Evolutionary conservation across 1,284 basidiomycete genomes (phyloP).

Genomic region (Ustilago cynodontis): DNA sequence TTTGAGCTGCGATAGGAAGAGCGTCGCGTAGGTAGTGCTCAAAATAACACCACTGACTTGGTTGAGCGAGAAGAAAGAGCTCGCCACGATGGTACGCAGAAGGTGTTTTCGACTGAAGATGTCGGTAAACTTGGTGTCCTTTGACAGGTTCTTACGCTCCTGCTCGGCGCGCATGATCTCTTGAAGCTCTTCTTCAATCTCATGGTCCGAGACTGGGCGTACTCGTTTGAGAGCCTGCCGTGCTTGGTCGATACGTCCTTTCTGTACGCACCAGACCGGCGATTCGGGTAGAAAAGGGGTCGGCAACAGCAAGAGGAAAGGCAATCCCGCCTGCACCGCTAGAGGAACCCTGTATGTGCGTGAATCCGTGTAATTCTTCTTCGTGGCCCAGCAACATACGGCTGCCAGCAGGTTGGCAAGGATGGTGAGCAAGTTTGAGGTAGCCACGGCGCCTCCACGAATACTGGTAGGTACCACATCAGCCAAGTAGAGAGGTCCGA

Average conservation of each 20-base stretch:
- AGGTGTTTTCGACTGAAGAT: slow-evolving; percentile 55
- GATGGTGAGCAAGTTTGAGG: slow-evolving; percentile 58
- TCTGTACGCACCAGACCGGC: slow-evolving; percentile 55
- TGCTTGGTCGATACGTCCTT: slow-evolving; percentile 55
- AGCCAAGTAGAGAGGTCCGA: slow-evolving; percentile 57
- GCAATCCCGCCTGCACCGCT: slow-evolving; percentile 50
- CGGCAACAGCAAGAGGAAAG: slow-evolving; percentile 43
- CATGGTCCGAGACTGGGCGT: slow-evolving; percentile 41
- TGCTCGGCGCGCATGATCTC: slow-evolving; percentile 52
- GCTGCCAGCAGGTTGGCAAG: slow-evolving; percentile 52
- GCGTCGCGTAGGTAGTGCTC: slow-evolving; percentile 57
- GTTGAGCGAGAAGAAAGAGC: slow-evolving; percentile 61
- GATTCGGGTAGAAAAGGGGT: slow-evolving; percentile 54
- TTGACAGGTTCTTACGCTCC: slow-evolving; percentile 43
- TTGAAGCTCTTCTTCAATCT: slow-evolving; percentile 53
- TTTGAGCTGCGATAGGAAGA: slow-evolving; percentile 56
- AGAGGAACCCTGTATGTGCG: slow-evolving; percentile 54
- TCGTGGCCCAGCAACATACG: slow-evolving; percentile 47
- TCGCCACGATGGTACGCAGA: slow-evolving; percentile 54
- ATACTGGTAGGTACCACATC: slow-evolving; percentile 58
- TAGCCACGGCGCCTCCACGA: slow-evolving; percentile 54
- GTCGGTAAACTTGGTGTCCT: slow-evolving; percentile 51
- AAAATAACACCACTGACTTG: slow-evolving; percentile 62
- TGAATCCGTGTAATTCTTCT: slow-evolving; percentile 33
- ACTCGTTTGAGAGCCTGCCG: slow-evolving; percentile 41